A percentile compares a stretch with the other conserved stretches of the same genome.
phyloP scores from a whole-genome alignment of 192 early-diverging fungal genomes.

The Pilobolus umbonatus region DNA sequence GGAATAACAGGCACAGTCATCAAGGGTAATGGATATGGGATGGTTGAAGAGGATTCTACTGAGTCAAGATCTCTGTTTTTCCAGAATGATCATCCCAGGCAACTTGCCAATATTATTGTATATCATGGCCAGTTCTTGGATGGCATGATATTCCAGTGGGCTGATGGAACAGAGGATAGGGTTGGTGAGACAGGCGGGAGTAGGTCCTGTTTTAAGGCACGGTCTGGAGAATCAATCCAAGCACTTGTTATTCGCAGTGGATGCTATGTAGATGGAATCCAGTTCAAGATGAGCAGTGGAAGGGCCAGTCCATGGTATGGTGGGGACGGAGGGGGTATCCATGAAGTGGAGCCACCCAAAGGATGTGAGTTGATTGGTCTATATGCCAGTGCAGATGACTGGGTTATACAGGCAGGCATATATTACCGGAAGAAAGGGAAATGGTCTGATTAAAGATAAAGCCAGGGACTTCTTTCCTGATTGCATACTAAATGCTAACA shows the following conservation, averaged over 20 bases:
- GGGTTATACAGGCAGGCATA: constrained; percentile 53
- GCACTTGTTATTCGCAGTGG: constrained; percentile 49
- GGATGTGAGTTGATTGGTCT: constrained; percentile 52
- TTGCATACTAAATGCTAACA: too few species aligned
- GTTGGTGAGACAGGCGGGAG: constrained; percentile 44
- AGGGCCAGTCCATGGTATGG: constrained; percentile 53
- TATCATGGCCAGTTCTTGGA: constrained; percentile 47
- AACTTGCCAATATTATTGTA: constrained; percentile 23
- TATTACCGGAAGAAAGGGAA: constrained; percentile 32
- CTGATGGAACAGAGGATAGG: constrained; percentile 35
- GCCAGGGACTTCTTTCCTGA: too few species aligned
- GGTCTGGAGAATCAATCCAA: constrained; percentile 43
- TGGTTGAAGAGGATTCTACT: neutral
- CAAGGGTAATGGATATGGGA: constrained; percentile 16
- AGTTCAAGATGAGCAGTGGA: constrained; percentile 49
- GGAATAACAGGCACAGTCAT: constrained; percentile 7
- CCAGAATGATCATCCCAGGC: constrained; percentile 1
- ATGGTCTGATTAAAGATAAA: too few species aligned
- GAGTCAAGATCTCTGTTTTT: constrained; percentile 14
- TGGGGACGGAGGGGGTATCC: constrained; percentile 41
- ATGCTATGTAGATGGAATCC: constrained; percentile 58
- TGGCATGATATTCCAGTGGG: constrained; percentile 42
- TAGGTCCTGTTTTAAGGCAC: constrained; percentile 29
- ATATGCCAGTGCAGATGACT: constrained; percentile 46
- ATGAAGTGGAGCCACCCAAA: constrained; percentile 42